A percentile compares a stretch with the other conserved stretches of the same genome.
Evolutionary conservation across 495 filamentous ascomycete species (phyloP).

Genomic region (Pseudotulostoma volvatum): DNA sequence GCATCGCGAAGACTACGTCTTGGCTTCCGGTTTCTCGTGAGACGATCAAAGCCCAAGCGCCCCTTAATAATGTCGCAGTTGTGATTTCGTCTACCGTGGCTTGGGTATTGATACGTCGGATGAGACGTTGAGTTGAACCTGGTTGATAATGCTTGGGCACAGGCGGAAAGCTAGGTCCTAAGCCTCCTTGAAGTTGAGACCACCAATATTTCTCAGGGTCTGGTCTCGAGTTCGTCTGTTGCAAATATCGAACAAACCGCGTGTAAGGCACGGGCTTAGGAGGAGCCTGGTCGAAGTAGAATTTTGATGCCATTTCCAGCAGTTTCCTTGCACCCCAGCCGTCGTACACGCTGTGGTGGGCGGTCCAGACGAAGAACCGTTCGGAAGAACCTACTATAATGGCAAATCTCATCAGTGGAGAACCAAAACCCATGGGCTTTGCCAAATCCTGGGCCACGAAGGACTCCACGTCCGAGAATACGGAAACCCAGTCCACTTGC

Average conservation of each 20-base stretch:
- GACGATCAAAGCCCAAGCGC: conserved; percentile 5
- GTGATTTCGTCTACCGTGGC: conserved; percentile 15
- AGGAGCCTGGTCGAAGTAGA: too few relatives aligned
- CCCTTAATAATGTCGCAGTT: conserved; percentile 31
- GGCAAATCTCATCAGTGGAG: conserved; percentile 28
- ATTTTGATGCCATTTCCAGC: too few relatives aligned
- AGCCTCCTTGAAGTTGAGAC: conserved; percentile 28
- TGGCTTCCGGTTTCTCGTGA: neutral
- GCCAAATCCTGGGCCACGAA: neutral
- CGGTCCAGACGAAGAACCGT: conserved; percentile 29
- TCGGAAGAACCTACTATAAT: conserved; percentile 14
- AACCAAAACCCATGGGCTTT: conserved; percentile 25
- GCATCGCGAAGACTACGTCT: neutral
- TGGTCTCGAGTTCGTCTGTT: too few relatives aligned
- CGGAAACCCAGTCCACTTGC: neutral
- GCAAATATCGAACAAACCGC: too few relatives aligned
- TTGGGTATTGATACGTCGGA: conserved; percentile 11
- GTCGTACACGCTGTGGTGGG: conserved; percentile 50
- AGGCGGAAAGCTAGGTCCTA: conserved; percentile 20
- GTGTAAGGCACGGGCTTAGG: too few relatives aligned
- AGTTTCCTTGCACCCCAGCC: too few relatives aligned
- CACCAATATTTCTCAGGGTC: too few relatives aligned
- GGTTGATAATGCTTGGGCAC: too few relatives aligned
- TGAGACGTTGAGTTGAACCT: conserved; percentile 15
- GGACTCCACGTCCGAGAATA: neutral